Evolutionary conservation across 2,329 filamentous ascomycete genomes (phyloP), one percentile per base, ranked within the genome.

Genomic region (Didymella glomerata): DNA sequence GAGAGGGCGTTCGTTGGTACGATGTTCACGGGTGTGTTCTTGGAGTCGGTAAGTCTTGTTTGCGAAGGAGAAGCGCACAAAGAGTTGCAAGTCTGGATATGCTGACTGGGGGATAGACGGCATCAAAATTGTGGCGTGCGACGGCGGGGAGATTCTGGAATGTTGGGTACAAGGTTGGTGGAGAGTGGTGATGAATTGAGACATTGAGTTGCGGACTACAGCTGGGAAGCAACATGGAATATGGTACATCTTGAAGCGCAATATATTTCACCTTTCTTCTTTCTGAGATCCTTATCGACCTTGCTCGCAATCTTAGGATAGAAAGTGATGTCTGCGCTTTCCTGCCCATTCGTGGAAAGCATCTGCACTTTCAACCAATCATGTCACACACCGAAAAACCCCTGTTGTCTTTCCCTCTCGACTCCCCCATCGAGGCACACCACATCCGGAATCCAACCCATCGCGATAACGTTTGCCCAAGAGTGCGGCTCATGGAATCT

Each of bases 81-180:
- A 7, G 5, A n/a, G 4, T 10, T n/a, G 34, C 6, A 9, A 18
- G 10, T 22, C 16, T 3, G 22, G 30, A 16, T 14, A 36, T 8
- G 36, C 28, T 54, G 14, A 45, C 24, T 24, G 46, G 50, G n/a
- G 57, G 11, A 48, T 52, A 81, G 77, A 72, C 79, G 51, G 68
- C 72, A 8, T 77, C 79, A 3, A 76, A 81, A 41, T 54, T 82
- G 1, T 87, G 84, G 84, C 72, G 80, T n/a, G 72, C 71, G 5
- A 85, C 84, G 0, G 76, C 79, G 2, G 84, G 84, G 0, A 81
- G 70, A 58, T 59, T 84, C 10, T 83, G 83, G 66, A 76, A 82
- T 59, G 70, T 85, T 49, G 77, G 77, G 30, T 85, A 85, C 65
- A 78, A 81, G 30, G 73, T 87, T 56, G 84, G 85, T 11, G 84